Base-by-base conservation (phyloP, 306 rosid species). In the Castanospermum australe region DNA sequence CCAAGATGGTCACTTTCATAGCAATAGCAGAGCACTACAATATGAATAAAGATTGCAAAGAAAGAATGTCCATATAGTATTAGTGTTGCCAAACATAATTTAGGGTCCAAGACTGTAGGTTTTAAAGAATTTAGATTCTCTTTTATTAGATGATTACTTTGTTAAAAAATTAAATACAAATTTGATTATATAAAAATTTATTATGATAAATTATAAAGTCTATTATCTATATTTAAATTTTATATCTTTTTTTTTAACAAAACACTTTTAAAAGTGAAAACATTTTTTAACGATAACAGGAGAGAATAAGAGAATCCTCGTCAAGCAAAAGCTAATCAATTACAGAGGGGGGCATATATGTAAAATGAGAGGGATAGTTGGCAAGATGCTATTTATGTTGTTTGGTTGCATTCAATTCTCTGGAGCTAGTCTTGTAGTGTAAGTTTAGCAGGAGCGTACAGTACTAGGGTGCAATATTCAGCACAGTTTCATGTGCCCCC, bases 391-490 rank as follows among this genome's bases (percentile, higher is more conserved):
- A 35, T 71, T 57, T 21, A 74, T 47, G 61, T 50, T 38, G 86
- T 77, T 80, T 60, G 76, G 86, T 70, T 52, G 81, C 81, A 78
- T 78, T 81, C 22, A 85, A 77, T 75, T 61, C 42, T 63, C 17
- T 41, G 48, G 48, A 70, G 57, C 73, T 50, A 72, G 67, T 82
- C 52, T 77, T 64, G 70, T 24, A 42, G 61, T 42, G 86, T 21
- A 77, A 81, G 54, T 68, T 39, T 74, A 59, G 84, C 84, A 77
- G 60, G 32, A 51, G 52, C 11, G 74, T 13, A 18, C 66, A 48
- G 15, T 71, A 68, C 67, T 4, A 64, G 41, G 47, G 64, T 68
- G 54, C 47, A 2, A 22, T 64, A 18, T 76, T 51, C 21, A 17
- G 24, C 71, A 15, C 67, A 68, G n/a, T 67, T 21, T 3, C n/a